These are phyloP conservation scores for Quercus parvula DNA, from an alignment of 306 rosid genomes.

Conservation along the genomic window DNA sequence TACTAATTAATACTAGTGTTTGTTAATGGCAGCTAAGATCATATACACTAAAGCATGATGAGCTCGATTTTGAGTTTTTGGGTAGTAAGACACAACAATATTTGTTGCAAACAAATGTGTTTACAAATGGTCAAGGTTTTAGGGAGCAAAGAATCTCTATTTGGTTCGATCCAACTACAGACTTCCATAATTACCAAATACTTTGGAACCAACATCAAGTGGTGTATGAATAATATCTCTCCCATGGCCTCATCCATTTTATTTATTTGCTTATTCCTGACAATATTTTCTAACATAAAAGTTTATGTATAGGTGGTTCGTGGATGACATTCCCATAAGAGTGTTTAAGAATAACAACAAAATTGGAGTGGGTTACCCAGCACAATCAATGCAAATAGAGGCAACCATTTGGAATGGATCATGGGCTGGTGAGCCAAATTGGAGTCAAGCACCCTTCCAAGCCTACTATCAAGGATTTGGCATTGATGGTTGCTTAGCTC, in stretches of 20 bases:
- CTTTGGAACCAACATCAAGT: constrained; percentile 26
- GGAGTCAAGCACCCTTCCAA: constrained; percentile 27
- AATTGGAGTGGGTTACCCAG: constrained; percentile 20
- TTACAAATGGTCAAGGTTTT: not conserved
- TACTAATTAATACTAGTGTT: no score
- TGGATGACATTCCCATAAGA: constrained; percentile 18
- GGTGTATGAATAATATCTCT: constrained; percentile 7
- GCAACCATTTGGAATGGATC: constrained; percentile 25
- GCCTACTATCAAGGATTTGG: constrained; percentile 15
- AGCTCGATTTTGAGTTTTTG: constrained; percentile 37
- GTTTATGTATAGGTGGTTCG: constrained; percentile 14
- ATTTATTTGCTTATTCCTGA: not conserved
- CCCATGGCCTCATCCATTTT: not conserved
- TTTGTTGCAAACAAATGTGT: constrained; percentile 23
- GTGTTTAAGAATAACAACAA: constrained; percentile 20
- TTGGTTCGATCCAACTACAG: constrained; percentile 25
- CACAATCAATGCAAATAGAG: constrained; percentile 6
- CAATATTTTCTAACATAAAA: not conserved
- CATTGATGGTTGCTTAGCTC: constrained; percentile 7
- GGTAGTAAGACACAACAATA: not conserved
- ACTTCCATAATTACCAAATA: constrained; percentile 23
- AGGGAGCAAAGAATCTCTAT: constrained; percentile 19
- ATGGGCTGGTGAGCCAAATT: constrained; percentile 26
- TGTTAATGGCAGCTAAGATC: constrained; percentile 19
- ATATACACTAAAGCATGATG: not conserved